These are phyloP conservation scores for Omphalea diandra DNA, from an alignment of 441 rosid genomes.

Conservation along the genomic window DNA sequence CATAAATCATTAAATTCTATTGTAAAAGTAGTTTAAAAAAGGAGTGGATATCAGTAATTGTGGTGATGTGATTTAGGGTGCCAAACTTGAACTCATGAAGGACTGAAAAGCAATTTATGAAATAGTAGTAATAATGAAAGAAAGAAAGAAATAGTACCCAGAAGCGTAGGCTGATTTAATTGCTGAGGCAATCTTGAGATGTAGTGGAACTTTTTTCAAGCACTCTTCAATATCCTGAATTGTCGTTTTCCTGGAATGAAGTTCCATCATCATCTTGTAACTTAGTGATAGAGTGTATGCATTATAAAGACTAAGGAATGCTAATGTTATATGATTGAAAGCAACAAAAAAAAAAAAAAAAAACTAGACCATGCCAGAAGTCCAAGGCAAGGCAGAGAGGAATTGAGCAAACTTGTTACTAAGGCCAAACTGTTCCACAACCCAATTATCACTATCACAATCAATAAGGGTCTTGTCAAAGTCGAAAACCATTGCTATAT, in stretches of 20 bases:
- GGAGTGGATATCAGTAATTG: no score
- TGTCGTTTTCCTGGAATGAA: slow-evolving; percentile 25
- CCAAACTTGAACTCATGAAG: no score
- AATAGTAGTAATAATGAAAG: no score
- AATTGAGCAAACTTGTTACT: slow-evolving; percentile 22
- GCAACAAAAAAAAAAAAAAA: not conserved
- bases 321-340: not conserved
- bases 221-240: slow-evolving; percentile 28
- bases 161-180: slow-evolving; percentile 31
- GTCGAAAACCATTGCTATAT: slow-evolving; percentile 33
- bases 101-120: no score
- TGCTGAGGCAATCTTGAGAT: slow-evolving; percentile 24
- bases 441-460: slow-evolving; percentile 36
- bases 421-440: slow-evolving; percentile 30
- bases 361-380: slow-evolving; percentile 30
- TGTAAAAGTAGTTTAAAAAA: no score
- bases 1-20: no score
- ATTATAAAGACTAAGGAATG: no score
- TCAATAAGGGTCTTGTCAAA: slow-evolving; percentile 40
- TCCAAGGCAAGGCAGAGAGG: slow-evolving; percentile 34
- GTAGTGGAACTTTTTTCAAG: slow-evolving; percentile 27
- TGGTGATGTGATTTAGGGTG: no score
- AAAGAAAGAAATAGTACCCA: no score
- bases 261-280: slow-evolving; percentile 33
- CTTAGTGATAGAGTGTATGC: no score